A percentile compares a stretch with the other conserved stretches of the same genome.
Evolutionary conservation across 768 basidiomycete species (phyloP).

Genomic region (Pilatotrama ljubarskyi): DNA sequence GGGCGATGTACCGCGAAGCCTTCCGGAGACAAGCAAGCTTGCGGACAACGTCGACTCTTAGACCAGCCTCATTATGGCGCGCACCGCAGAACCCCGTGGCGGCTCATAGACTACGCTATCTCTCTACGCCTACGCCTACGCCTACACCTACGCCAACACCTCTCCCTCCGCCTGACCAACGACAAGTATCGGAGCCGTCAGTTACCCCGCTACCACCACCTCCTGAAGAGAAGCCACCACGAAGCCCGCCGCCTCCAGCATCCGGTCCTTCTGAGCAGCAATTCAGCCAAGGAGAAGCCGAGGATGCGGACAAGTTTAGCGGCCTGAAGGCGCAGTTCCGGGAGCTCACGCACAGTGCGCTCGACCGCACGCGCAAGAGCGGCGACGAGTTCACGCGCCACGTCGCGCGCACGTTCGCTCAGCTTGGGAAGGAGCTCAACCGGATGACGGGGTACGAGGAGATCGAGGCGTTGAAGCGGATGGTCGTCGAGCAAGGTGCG

Average conservation of each 20-base stretch:
- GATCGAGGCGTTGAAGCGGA: conserved; percentile 78
- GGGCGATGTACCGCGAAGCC: conserved; percentile 1
- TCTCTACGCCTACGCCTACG: conserved; percentile 1
- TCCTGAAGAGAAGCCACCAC: background rate
- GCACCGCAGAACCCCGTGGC: background rate
- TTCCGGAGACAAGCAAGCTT: background rate
- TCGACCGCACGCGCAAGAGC: conserved; percentile 46
- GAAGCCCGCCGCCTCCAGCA: background rate
- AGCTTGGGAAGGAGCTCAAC: conserved; percentile 79
- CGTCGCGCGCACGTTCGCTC: conserved; percentile 63
- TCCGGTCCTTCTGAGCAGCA: background rate
- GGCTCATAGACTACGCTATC: conserved; percentile 2
- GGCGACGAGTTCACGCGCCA: conserved; percentile 58
- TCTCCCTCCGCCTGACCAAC: conserved; percentile 1
- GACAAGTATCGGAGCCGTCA: background rate
- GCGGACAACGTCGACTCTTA: background rate
- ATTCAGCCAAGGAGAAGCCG: background rate
- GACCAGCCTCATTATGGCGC: background rate
- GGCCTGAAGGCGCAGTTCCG: conserved; percentile 24
- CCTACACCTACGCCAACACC: background rate
- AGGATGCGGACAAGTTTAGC: conserved; percentile 7
- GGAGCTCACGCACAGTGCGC: conserved; percentile 46
- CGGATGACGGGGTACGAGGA: conserved; percentile 89
- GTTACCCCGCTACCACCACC: background rate
- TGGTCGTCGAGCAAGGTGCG: conserved; percentile 80